Base-by-base conservation (phyloP, 192 early-diverging fungal genomes). In the Linnemannia exigua region DNA sequence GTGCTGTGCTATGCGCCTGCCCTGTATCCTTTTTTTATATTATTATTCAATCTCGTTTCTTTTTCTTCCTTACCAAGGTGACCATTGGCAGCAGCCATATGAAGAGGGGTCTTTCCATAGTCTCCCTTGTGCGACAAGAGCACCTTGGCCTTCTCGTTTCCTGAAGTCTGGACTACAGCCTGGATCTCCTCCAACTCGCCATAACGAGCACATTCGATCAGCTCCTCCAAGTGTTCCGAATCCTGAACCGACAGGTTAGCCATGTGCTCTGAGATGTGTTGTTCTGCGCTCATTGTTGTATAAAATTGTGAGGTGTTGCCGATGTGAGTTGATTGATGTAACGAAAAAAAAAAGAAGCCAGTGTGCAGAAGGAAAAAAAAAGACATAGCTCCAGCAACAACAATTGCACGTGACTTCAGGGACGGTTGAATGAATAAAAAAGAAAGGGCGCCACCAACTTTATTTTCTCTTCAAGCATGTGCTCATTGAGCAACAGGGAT, bases 71-170 rank as follows among this genome's bases (percentile, higher is more conserved):
- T 91, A 87, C 93, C 89, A 61, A 93, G 20, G 76, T 96, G 94
- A 54, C 95, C 94, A 84, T 97, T 97, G 54, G 95, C 96, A 67
- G 91, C 84, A 48, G 96, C 95, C 92, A 95, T 95, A 81, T 96
- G 95, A n/a, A 97, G 83, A 4, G 94, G 92, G 5, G 95, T 95
- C 78, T 92, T 91, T 70, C 91, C 92, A 61, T 74, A 87, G 16
- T 92, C 89, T 54, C 91, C 91, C 69, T 88, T 79, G 41, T 76
- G 69, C 8, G 88, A 76, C n/a, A 91, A 80, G 15, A 81, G 71
- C 17, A 71, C 74, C 16, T 83, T 83, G 70, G 89, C 75, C 75
- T 87, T 88, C 51, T 84, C 82, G 33, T 47, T 72, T 75, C 82
- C 82, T 66, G 70, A 71, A 47, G 82, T 67, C 50, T 79, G 38